Evolutionary conservation across 768 basidiomycete species (phyloP).

Genomic region (Trametes sanguinea): DNA sequence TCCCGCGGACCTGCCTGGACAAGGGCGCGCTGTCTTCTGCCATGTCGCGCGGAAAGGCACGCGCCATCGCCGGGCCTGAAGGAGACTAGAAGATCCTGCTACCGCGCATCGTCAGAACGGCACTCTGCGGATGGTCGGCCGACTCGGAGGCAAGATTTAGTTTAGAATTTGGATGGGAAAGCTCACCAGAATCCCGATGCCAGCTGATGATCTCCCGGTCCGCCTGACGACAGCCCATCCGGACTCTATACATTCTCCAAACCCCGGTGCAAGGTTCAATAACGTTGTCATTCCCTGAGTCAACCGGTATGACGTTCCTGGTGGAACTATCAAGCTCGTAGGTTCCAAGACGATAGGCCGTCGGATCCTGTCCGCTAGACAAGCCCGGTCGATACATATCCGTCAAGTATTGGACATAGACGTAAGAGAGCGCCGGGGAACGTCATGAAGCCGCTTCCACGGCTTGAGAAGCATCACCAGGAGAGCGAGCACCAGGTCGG

Average conservation of each 20-base stretch:
- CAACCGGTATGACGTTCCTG: conserved; percentile 9
- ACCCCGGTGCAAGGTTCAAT: conserved; percentile 9
- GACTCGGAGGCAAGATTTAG: conserved; percentile 11
- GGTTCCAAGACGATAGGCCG: conserved; percentile 1
- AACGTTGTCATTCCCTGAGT: conserved; percentile 10
- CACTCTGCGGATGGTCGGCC: conserved; percentile 13
- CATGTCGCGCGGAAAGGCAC: conserved; percentile 3
- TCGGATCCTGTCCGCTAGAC: background rate
- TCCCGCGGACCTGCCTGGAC: conserved; percentile 18
- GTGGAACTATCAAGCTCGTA: conserved; percentile 2
- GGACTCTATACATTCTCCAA: conserved; percentile 1
- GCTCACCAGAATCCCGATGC: conserved; percentile 18
- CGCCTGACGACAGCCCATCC: conserved; percentile 19
- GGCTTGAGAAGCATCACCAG: background rate
- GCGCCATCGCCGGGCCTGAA: conserved; percentile 6
- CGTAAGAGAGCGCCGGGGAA: background rate
- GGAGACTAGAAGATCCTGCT: conserved; percentile 14
- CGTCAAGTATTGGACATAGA: background rate
- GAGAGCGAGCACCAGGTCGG: background rate
- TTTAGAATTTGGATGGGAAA: conserved; percentile 22
- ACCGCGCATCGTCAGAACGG: conserved; percentile 15
- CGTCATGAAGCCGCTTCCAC: too few relatives aligned
- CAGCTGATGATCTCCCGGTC: conserved; percentile 23
- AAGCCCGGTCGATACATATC: background rate
- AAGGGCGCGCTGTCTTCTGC: conserved; percentile 6